phyloP scores from a whole-genome alignment of 495 filamentous ascomycete species.

The Delitschia confertaspora region DNA sequence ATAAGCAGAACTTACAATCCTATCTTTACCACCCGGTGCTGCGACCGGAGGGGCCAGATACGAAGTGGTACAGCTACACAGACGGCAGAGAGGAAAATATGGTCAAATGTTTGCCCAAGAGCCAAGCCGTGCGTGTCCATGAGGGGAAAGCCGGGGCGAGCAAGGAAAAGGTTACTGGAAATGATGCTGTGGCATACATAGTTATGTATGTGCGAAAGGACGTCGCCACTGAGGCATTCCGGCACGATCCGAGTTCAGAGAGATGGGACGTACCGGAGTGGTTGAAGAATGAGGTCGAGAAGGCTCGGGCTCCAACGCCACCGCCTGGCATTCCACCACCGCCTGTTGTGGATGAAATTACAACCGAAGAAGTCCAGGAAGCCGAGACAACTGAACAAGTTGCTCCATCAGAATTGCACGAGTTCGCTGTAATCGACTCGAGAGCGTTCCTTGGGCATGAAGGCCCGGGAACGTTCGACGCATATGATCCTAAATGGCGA shows the following conservation, averaged over 20 bases:
- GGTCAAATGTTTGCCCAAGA: conserved; percentile 50
- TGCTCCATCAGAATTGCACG: conserved; percentile 3
- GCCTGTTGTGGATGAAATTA: background rate
- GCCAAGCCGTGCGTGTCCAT: conserved; percentile 47
- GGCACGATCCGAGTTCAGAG: conserved; percentile 7
- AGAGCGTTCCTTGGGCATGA: conserved; percentile 22
- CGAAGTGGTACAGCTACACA: conserved; percentile 53
- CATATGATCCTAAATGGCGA: conserved; percentile 22
- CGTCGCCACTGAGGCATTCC: conserved; percentile 29
- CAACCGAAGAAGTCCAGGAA: conserved; percentile 3
- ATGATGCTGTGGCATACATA: conserved; percentile 50
- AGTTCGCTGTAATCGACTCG: conserved; percentile 29
- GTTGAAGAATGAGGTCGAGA: conserved; percentile 21
- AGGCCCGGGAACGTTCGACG: conserved; percentile 27
- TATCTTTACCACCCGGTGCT: conserved; percentile 54
- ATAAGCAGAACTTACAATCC: conserved; percentile 52
- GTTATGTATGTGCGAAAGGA: conserved; percentile 53
- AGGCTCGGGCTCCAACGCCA: conserved; percentile 5
- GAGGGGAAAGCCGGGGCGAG: conserved; percentile 37
- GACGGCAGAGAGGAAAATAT: conserved; percentile 45
- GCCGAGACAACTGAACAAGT: conserved; percentile 6
- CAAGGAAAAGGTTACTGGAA: conserved; percentile 40
- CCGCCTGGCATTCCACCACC: conserved; percentile 1
- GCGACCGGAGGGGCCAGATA: conserved; percentile 48
- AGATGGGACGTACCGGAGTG: conserved; percentile 27